phyloP scores from a whole-genome alignment of 768 basidiomycete species.

The Rhodotorula paludigena region DNA sequence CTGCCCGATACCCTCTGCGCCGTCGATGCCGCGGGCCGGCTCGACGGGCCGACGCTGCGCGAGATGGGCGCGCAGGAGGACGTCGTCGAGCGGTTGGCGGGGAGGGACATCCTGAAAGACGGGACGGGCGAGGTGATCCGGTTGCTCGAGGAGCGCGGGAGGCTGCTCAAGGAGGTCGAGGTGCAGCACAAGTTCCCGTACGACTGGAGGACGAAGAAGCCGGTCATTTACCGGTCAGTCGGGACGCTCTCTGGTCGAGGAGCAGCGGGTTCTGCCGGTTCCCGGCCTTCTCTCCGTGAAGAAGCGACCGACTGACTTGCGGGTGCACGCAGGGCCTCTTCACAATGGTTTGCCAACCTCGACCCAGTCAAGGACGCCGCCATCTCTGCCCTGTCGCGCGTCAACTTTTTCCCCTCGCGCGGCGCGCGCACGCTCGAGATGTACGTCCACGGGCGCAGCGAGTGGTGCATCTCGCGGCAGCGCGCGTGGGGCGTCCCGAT shows the following conservation, averaged over 20 bases:
- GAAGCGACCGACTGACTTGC: too few relatives aligned
- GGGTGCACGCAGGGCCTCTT: slow-evolving; percentile 86
- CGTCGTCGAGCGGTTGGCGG: slow-evolving; percentile 54
- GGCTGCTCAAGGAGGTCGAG: slow-evolving; percentile 62
- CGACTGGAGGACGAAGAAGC: slow-evolving; percentile 92
- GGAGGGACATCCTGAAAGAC: slow-evolving; percentile 65
- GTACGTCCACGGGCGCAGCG: slow-evolving; percentile 78
- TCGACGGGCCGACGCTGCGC: slow-evolving; percentile 58
- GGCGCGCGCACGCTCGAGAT: slow-evolving; percentile 82
- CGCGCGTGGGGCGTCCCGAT: slow-evolving; percentile 97
- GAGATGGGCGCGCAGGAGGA: slow-evolving; percentile 56
- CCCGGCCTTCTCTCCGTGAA: not conserved
- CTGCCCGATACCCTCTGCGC: slow-evolving; percentile 63
- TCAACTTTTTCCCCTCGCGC: slow-evolving; percentile 67
- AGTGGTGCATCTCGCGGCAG: slow-evolving; percentile 99
- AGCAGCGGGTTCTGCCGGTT: too few relatives aligned
- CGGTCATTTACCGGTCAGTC: slow-evolving; percentile 90
- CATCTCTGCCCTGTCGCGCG: slow-evolving; percentile 61
- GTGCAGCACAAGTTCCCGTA: slow-evolving; percentile 88
- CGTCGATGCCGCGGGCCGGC: slow-evolving; percentile 70
- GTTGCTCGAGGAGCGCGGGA: slow-evolving; percentile 55
- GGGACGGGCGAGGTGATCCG: slow-evolving; percentile 66
- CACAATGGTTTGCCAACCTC: slow-evolving; percentile 95
- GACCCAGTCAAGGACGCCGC: slow-evolving; percentile 75
- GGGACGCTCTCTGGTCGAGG: too few relatives aligned